A percentile compares a stretch with the other conserved stretches of the same genome.
Evolutionary conservation across 306 rosid species (phyloP).

Genomic region (Benincasa hispida): DNA sequence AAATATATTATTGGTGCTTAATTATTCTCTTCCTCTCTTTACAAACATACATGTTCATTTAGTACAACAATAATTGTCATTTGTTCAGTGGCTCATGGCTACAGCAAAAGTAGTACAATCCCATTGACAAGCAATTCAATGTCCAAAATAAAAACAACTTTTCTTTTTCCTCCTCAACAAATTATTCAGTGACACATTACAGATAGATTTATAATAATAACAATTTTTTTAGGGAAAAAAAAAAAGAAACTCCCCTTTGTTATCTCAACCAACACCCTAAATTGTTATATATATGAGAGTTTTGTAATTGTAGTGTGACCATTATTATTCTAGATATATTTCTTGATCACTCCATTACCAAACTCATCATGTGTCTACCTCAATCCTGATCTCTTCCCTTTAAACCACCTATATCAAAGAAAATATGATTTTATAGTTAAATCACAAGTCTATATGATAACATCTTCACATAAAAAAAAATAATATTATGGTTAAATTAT

Average conservation of each 20-base stretch:
- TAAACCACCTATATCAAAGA: slow-evolving; percentile 44
- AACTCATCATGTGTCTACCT: background rate
- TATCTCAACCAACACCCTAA: background rate
- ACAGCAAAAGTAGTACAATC: background rate
- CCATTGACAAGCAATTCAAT: background rate
- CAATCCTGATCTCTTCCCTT: slow-evolving; percentile 35
- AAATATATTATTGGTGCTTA: background rate
- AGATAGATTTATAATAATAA: background rate
- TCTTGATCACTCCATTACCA: background rate
- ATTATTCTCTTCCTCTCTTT: background rate
- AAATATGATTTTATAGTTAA: background rate
- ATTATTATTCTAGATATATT: too few relatives aligned
- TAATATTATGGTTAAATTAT: background rate
- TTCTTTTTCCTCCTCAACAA: background rate
- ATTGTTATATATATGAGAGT: too few relatives aligned
- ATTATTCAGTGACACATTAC: background rate
- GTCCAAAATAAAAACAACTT: background rate
- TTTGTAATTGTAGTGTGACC: too few relatives aligned
- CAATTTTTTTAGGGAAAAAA: too few relatives aligned
- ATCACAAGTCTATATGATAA: background rate
- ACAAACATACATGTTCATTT: background rate
- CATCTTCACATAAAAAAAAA: too few relatives aligned
- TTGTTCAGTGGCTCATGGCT: background rate
- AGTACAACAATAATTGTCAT: slow-evolving; percentile 4
- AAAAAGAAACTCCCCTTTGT: background rate